phyloP scores from a whole-genome alignment of 371 early-diverging fungal genomes.

The Coemansia sp. region DNA sequence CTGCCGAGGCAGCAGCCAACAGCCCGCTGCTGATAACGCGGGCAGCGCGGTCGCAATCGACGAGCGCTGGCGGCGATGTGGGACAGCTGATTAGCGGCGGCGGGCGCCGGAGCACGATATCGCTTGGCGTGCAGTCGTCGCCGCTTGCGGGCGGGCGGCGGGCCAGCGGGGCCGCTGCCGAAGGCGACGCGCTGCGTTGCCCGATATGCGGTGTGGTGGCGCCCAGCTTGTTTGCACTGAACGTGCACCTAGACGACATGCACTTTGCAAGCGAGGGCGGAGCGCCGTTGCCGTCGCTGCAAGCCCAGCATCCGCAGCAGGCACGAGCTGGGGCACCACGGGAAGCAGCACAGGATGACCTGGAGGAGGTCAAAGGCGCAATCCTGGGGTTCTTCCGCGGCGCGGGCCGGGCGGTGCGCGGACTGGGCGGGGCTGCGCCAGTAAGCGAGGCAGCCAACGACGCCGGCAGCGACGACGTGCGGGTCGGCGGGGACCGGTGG shows the following conservation, averaged over 20 bases:
- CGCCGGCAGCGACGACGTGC: conserved; percentile 31
- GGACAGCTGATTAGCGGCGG: neutral
- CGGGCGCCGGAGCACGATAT: conserved; percentile 27
- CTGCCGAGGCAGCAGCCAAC: neutral
- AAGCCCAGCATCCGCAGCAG: too few relatives aligned
- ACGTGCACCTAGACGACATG: conserved; percentile 47
- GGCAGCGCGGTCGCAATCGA: conserved; percentile 19
- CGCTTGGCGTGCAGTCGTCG: conserved; percentile 7
- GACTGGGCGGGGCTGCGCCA: conserved; percentile 7
- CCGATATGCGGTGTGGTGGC: conserved; percentile 59
- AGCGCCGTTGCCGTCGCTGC: neutral
- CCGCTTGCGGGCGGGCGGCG: neutral
- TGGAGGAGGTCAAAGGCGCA: conserved; percentile 40
- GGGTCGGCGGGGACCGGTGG: conserved; percentile 32
- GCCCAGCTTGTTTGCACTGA: conserved; percentile 52
- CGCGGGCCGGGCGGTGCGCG: conserved; percentile 35
- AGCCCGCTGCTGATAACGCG: neutral
- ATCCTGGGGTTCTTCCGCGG: conserved; percentile 47
- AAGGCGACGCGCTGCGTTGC: conserved; percentile 50
- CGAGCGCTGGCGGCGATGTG: neutral
- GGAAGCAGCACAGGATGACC: conserved; percentile 41
- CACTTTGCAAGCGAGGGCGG: conserved; percentile 18
- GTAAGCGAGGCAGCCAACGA: conserved; percentile 34
- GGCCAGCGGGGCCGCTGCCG: conserved; percentile 8
- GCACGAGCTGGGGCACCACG: neutral